A percentile compares a stretch with the other conserved stretches of the same genome.
phyloP scores from a whole-genome alignment of 805 yeast genomes.

The Schwanniomyces vanrijiae region DNA sequence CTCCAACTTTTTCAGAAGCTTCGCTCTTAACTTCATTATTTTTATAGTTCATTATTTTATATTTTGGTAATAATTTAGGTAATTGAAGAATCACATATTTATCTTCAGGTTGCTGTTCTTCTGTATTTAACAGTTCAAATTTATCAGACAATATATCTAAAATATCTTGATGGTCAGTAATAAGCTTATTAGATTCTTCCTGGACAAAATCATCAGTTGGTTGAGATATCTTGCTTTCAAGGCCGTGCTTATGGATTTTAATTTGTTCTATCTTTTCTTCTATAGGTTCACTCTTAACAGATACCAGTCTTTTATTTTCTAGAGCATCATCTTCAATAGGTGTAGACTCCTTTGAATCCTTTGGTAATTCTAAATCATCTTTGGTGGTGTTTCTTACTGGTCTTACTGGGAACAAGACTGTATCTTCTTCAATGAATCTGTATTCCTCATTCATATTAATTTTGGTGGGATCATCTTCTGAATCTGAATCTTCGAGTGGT shows the following conservation, averaged over 20 bases:
- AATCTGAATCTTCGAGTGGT: conserved; percentile 22
- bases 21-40: background rate
- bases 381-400: conserved; percentile 55
- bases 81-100: conserved; percentile 46
- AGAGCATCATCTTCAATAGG: conserved; percentile 2
- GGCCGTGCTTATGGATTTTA: conserved; percentile 22
- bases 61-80: conserved; percentile 46
- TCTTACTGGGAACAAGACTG: conserved; percentile 67
- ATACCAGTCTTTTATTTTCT: conserved; percentile 3
- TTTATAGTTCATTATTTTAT: conserved; percentile 13
- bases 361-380: conserved; percentile 15
- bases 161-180: conserved; percentile 31
- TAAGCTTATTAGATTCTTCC: conserved; percentile 29
- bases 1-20: conserved; percentile 6
- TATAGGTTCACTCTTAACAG: conserved; percentile 30
- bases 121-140: conserved; percentile 15
- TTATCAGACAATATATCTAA: conserved; percentile 24
- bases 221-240: conserved; percentile 27
- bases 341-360: conserved; percentile 10
- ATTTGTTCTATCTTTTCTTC: conserved; percentile 28
- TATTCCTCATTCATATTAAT: conserved; percentile 68
- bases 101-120: conserved; percentile 6
- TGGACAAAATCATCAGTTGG: conserved; percentile 28
- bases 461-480: conserved; percentile 42
- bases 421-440: conserved; percentile 50